phyloP scores from a whole-genome alignment of 2,329 filamentous ascomycete species.

The Colletotrichum cereale region DNA sequence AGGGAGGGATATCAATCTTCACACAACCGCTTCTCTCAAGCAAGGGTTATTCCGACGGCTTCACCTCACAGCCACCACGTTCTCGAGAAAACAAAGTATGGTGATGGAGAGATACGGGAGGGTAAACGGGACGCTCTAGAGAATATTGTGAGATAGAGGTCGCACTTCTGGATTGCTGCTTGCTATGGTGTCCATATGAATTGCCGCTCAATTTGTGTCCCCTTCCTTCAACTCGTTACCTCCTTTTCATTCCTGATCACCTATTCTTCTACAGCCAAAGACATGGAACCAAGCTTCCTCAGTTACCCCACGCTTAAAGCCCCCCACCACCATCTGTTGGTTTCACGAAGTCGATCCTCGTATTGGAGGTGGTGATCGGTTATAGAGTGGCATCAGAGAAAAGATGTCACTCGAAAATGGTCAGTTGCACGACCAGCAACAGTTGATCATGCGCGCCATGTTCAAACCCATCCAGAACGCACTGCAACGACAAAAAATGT shows the following conservation, averaged over 20 bases:
- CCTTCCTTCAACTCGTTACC: neutral
- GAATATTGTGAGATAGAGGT: neutral
- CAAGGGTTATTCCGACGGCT: too few relatives aligned
- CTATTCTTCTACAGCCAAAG: neutral
- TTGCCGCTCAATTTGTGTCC: neutral
- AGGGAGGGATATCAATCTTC: too few relatives aligned
- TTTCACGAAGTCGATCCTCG: too few relatives aligned
- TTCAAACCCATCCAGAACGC: neutral
- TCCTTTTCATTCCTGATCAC: neutral
- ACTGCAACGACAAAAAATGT: slow-evolving; percentile 2
- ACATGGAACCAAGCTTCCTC: too few relatives aligned
- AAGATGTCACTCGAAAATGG: neutral
- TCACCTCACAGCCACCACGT: too few relatives aligned
- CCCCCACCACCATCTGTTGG: too few relatives aligned
- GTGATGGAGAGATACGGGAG: too few relatives aligned
- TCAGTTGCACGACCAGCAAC: neutral
- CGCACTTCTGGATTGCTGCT: neutral
- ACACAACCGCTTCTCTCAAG: too few relatives aligned
- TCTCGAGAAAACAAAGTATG: too few relatives aligned
- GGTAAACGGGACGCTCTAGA: too few relatives aligned
- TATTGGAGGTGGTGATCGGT: too few relatives aligned
- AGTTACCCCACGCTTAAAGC: too few relatives aligned
- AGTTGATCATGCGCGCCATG: neutral
- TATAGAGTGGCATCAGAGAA: neutral
- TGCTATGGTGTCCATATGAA: neutral